Conservation (phyloP, 2,329 filamentous ascomycete genomes). For the Periglandula ipomoeae region DNA sequence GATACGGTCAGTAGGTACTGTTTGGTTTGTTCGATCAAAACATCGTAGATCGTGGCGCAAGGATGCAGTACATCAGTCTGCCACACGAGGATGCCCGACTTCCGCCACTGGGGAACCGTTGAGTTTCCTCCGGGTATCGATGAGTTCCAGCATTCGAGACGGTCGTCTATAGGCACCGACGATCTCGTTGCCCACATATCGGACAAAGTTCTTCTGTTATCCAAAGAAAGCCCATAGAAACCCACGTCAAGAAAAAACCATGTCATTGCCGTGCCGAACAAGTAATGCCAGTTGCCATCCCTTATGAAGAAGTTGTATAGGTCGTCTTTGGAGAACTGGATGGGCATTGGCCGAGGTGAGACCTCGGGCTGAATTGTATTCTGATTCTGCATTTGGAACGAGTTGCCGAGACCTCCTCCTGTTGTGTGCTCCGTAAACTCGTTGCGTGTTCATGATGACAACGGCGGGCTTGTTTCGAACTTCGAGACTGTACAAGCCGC, state of each 20-base stretch:
- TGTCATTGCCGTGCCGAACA: constrained; percentile 32
- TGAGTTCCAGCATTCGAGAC: constrained; percentile 39
- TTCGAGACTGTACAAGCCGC: constrained; percentile 55
- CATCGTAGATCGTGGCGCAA: constrained; percentile 43
- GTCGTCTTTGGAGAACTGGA: constrained; percentile 40
- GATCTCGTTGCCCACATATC: constrained; percentile 28
- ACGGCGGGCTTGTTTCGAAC: constrained; percentile 52
- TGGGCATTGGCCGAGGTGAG: constrained; percentile 28
- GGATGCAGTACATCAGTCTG: constrained; percentile 39
- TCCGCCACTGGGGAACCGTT: constrained; percentile 31
- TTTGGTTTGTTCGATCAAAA: constrained; percentile 41
- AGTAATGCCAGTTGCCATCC: constrained; percentile 26
- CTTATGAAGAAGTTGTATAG: constrained; percentile 41
- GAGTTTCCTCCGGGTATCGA: constrained; percentile 32
- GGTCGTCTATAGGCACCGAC: constrained; percentile 23
- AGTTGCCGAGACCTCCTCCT: constrained; percentile 9
- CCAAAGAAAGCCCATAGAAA: constrained; percentile 44
- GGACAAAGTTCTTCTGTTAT: constrained; percentile 29
- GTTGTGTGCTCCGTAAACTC: constrained; percentile 41
- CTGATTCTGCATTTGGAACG: constrained; percentile 14
- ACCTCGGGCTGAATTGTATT: constrained; percentile 21
- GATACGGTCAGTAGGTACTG: constrained; percentile 45
- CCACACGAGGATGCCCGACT: constrained; percentile 34
- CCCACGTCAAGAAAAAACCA: constrained; percentile 47
- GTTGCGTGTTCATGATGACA: constrained; percentile 50